Percentiles rank a stretch among this genome's conserved stretches.
Evolutionary conservation across 495 filamentous ascomycete genomes (phyloP).

Genomic region (Penicillium crystallinum): DNA sequence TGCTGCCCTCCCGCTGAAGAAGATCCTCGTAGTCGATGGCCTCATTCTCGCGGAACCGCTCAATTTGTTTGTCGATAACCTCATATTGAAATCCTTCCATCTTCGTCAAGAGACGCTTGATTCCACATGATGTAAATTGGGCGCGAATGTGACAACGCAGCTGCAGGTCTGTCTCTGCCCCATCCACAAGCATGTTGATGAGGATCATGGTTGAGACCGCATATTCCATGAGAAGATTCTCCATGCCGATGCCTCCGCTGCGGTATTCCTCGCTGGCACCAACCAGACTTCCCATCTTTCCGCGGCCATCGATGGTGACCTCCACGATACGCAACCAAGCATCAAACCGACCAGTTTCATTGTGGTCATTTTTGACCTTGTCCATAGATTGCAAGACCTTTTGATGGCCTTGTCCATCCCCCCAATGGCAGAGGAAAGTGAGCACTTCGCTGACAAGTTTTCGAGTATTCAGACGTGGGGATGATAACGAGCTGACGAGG

Average conservation of each 20-base stretch:
- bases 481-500: conserved; percentile 79
- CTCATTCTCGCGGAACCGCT: conserved; percentile 87
- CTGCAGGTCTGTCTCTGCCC: conserved; percentile 81
- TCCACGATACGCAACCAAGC: conserved; percentile 99
- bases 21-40: conserved; percentile 98
- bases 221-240: conserved; percentile 98
- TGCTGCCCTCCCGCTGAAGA: conserved; percentile 83
- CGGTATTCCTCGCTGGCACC: conserved; percentile 96
- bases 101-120: conserved; percentile 90
- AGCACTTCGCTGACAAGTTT: conserved; percentile 95
- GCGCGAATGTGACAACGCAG: conserved; percentile 90
- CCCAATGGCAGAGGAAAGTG: conserved; percentile 97
- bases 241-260: conserved; percentile 96
- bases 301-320: conserved; percentile 92
- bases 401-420: conserved; percentile 84
- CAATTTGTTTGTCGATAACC: conserved; percentile 96
- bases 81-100: conserved; percentile 99
- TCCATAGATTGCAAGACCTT: conserved; percentile 94
- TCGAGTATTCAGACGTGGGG: conserved; percentile 82
- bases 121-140: conserved; percentile 92
- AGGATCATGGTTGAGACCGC: conserved; percentile 91
- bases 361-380: conserved; percentile 79
- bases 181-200: conserved; percentile 95
- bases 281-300: conserved; percentile 97
- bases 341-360: conserved; percentile 94